A percentile compares a stretch with the other conserved stretches of the same genome.
phyloP scores from a whole-genome alignment of 2,329 filamentous ascomycete species.

The Trichoderma sp. region DNA sequence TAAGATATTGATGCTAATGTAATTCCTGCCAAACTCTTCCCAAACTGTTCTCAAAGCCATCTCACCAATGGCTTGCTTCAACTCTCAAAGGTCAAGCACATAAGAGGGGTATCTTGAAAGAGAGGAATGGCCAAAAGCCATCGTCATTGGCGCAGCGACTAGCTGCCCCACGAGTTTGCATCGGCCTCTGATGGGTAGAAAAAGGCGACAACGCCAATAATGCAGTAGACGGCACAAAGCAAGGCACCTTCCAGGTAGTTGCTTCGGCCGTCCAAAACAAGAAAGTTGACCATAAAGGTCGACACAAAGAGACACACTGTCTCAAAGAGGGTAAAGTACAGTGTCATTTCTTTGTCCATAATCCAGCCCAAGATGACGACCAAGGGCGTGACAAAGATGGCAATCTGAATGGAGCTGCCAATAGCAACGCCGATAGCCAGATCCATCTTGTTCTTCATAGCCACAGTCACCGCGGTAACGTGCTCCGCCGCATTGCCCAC shows the following conservation, averaged over 20 bases:
- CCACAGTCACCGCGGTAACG: conserved; percentile 69
- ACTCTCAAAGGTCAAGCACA: not conserved
- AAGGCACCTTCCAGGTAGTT: conserved; percentile 83
- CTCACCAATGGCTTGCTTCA: not conserved
- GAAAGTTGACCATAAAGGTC: conserved; percentile 83
- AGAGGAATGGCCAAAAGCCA: not conserved
- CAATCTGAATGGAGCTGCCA: conserved; percentile 71
- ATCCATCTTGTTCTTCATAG: conserved; percentile 76
- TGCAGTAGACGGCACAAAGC: conserved; percentile 66
- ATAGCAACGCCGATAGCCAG: conserved; percentile 71
- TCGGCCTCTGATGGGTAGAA: conserved; percentile 60
- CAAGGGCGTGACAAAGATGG: conserved; percentile 69
- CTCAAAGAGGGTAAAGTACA: conserved; percentile 88
- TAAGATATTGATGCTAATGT: not conserved
- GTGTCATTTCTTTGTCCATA: conserved; percentile 67
- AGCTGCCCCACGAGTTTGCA: conserved; percentile 43
- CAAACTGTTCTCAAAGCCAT: not conserved
- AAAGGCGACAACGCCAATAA: conserved; percentile 66
- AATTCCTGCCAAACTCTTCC: not conserved
- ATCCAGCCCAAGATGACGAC: conserved; percentile 73
- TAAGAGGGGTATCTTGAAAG: not conserved
- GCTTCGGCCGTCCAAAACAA: conserved; percentile 80
- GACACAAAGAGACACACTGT: conserved; percentile 83
- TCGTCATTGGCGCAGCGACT: not conserved
- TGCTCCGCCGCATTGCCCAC: conserved; percentile 75